A percentile compares a stretch with the other conserved stretches of the same genome.
Conservation (phyloP, 1,284 basidiomycete species). For the Cryptococcus maquisensis region DNA sequence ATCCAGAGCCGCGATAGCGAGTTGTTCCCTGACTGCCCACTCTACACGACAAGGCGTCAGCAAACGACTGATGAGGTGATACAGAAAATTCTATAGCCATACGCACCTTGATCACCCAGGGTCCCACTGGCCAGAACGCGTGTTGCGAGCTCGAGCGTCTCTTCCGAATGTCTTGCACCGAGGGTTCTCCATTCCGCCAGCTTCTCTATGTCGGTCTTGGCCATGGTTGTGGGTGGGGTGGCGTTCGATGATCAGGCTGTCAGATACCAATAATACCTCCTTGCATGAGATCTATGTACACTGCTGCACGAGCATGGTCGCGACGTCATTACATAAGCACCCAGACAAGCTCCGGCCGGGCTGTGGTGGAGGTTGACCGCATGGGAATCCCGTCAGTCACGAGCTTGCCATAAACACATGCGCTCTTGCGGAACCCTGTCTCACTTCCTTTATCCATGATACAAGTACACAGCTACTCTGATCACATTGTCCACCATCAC, state of each 20-base stretch:
- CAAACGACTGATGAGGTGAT: neutral
- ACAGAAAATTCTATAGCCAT: neutral
- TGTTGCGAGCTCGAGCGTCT: slow-evolving; percentile 63
- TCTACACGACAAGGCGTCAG: slow-evolving; percentile 49
- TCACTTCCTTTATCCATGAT: too few species aligned
- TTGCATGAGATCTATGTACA: too few species aligned
- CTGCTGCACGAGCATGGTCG: too few species aligned
- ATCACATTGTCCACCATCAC: neutral
- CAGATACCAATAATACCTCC: too few species aligned
- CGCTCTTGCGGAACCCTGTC: too few species aligned
- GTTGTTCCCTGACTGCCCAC: slow-evolving; percentile 84
- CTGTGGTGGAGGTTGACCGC: too few species aligned
- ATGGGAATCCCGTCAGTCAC: too few species aligned
- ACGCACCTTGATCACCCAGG: slow-evolving; percentile 37
- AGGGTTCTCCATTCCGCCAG: slow-evolving; percentile 67
- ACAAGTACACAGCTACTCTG: neutral
- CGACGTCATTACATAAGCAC: too few species aligned
- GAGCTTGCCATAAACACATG: too few species aligned
- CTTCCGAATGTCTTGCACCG: slow-evolving; percentile 64
- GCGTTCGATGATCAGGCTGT: too few species aligned
- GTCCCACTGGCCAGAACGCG: slow-evolving; percentile 53
- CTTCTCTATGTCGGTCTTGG: slow-evolving; percentile 57
- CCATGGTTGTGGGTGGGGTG: neutral
- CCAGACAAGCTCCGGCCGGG: too few species aligned
- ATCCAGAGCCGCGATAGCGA: slow-evolving; percentile 81